Evolutionary conservation across 1,284 basidiomycete species (phyloP).

Genomic region (Ganoderma meredithae): DNA sequence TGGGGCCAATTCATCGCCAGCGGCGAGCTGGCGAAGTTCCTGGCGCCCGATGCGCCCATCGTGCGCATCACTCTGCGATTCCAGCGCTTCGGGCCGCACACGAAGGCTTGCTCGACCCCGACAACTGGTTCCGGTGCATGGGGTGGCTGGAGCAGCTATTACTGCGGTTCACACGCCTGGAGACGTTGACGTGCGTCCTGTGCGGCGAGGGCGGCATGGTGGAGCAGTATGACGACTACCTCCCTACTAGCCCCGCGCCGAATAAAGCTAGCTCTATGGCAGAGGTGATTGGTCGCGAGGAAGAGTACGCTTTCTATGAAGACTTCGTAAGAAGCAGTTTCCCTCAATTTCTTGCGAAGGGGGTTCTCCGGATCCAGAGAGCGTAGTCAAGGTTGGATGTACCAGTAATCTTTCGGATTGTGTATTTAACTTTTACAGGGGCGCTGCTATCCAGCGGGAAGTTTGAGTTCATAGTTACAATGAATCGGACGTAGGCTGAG

Average conservation of each 20-base stretch:
- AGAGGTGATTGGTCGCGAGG: neutral
- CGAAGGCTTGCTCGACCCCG: neutral
- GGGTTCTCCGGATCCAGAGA: neutral
- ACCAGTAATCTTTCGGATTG: too few relatives aligned
- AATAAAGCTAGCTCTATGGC: too few relatives aligned
- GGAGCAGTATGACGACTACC: conserved; percentile 3
- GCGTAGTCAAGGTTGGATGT: neutral
- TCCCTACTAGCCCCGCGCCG: neutral
- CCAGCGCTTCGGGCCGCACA: neutral
- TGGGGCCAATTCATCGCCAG: neutral
- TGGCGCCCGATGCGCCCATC: neutral
- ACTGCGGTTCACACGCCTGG: neutral
- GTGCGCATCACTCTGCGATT: neutral
- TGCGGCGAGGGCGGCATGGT: neutral
- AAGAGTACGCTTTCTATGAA: neutral
- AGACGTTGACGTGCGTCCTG: neutral
- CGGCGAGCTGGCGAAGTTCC: neutral
- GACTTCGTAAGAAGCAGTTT: neutral
- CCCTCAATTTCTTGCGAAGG: neutral
- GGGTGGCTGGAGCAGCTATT: neutral
- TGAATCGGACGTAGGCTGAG: too few relatives aligned
- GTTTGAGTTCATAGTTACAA: too few relatives aligned
- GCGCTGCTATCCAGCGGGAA: too few relatives aligned
- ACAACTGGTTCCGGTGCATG: neutral
- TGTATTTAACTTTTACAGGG: too few relatives aligned